Evolutionary conservation across 768 basidiomycete genomes (phyloP), one percentile per base, ranked within the genome.

Genomic region (Macrolepiota albuminosa): DNA sequence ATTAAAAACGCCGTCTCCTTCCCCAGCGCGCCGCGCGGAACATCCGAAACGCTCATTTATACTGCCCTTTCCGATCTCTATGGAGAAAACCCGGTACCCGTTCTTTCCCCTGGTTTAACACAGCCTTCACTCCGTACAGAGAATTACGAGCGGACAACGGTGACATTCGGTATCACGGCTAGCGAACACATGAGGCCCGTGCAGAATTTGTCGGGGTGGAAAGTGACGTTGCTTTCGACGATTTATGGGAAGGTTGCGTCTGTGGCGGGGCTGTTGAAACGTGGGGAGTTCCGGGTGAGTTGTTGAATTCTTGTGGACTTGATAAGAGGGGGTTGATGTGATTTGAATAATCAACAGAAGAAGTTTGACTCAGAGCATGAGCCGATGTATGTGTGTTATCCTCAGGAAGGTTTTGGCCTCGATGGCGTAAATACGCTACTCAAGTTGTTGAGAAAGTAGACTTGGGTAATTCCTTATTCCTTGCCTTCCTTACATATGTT

Each of bases 341-440:
- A 4, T 36, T 36, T 24, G 50, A 16, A 11, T 5, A 2, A 6
- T 21, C 57, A 43, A 31, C 62, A 79, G 80, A 72, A 71, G 37
- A 81, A 82, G 67, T 82, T 83, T 53, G 76, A 80, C 49, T 70
- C 78, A 10, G 67, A 70, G 18, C 68, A 73, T 29, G 68, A 75
- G 34, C 73, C 73, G 2, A 80, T 81, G 76, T 83, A 81, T 61
- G 76, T 82, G 9, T 82, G 80, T 66, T 81, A 80, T 61, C 80
- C 81, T 3, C 71, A 75, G 3, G 74, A 83, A 10, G 78, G 75
- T 2, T 81, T 82, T 57, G 79, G 79, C 16, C 60, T 80, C 7
- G 78, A 81, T 40, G 77, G 77, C 6, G 74, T 79, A 47, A 76
- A 79, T 46, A 71, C 73, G 11, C 57, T 82, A 33, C 65, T 81